Base-by-base conservation (phyloP, 495 filamentous ascomycete species). In the Wilcoxina mikolae region DNA sequence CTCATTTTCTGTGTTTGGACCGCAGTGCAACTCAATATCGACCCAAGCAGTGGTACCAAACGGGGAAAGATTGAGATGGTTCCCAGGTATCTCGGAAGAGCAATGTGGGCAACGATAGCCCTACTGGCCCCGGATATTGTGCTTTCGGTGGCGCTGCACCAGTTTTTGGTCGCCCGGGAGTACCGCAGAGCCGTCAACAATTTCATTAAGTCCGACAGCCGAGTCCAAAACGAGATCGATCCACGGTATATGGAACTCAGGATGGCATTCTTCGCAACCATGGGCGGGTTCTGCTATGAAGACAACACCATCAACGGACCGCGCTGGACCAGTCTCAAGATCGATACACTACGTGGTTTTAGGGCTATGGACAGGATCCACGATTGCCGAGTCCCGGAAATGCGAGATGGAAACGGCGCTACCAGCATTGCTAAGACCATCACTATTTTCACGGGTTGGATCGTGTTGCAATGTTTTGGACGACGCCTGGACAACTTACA, bases 351-450 rank as follows among this genome's bases (percentile, higher is more conserved):
- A 9, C 10, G 15, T n/a, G 12, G 15, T 25, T 7, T 50, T 2
- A 31, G 23, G 22, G 29, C 22, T 3, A 50, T 50, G 47, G 47
- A 50, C 47, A 11, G 20, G 11, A 3, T 50, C 26, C 47, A 50
- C 47, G 47, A 50, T 29, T 50, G n/a, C 47, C 47, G 20, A 3
- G 20, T 50, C 12, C 9, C 47, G 20, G 54, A 57, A 12, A 41
- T 57, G 9, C 23, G 45, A 3, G 55, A 57, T 33, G 53, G 53
- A 33, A 44, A 49, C 15, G 53, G 53, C 2, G 49, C 49, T 1
- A 47, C 26, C 22, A n/a, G 22, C 15, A 15, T 57, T 23, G 55
- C 41, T n/a, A 53, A 57, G 22, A 5, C 33, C 2, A 1, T 57
- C 2, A 49, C 39, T 0, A 44, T 33, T 38, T 31, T 39, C 5